Evolutionary conservation across 495 filamentous ascomycete genomes (phyloP).

Genomic region (Talaromyces trachyspermus): DNA sequence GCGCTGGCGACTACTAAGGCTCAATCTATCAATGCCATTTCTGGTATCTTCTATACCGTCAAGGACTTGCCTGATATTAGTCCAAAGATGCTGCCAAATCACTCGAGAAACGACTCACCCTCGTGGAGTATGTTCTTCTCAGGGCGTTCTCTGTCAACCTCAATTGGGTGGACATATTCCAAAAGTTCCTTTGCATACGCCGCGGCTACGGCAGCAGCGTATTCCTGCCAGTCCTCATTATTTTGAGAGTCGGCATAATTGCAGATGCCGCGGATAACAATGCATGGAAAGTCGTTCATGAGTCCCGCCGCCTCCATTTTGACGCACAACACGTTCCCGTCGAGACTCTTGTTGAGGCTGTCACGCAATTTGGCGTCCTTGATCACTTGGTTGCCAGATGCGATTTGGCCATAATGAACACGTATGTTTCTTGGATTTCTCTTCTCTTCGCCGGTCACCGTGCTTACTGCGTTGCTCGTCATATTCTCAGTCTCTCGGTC

Average conservation of each 20-base stretch:
- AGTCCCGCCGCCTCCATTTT: constrained; percentile 26
- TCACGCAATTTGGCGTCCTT: constrained; percentile 10
- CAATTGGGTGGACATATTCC: no score
- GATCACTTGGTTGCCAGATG: constrained; percentile 11
- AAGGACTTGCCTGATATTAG: no score
- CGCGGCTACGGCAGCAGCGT: constrained; percentile 20
- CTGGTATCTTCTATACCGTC: no score
- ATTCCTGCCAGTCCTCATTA: constrained; percentile 22
- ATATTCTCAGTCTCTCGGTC: neutral
- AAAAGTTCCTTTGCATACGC: constrained; percentile 27
- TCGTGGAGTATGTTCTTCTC: no score
- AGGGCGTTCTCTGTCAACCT: no score
- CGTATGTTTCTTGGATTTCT: neutral
- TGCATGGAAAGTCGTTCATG: constrained; percentile 18
- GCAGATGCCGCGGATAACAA: constrained; percentile 23
- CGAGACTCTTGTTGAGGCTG: constrained; percentile 17
- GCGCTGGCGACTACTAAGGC: no score
- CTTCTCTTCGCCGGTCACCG: constrained; percentile 1
- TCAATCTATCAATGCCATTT: no score
- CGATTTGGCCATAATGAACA: constrained; percentile 14
- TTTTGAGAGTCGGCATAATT: constrained; percentile 26
- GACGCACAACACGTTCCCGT: constrained; percentile 17
- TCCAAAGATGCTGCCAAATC: no score
- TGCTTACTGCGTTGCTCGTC: constrained; percentile 8
- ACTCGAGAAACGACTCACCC: no score